Evolutionary conservation across 495 filamentous ascomycete species (phyloP).

Genomic region (Lentithecium fluviatile): DNA sequence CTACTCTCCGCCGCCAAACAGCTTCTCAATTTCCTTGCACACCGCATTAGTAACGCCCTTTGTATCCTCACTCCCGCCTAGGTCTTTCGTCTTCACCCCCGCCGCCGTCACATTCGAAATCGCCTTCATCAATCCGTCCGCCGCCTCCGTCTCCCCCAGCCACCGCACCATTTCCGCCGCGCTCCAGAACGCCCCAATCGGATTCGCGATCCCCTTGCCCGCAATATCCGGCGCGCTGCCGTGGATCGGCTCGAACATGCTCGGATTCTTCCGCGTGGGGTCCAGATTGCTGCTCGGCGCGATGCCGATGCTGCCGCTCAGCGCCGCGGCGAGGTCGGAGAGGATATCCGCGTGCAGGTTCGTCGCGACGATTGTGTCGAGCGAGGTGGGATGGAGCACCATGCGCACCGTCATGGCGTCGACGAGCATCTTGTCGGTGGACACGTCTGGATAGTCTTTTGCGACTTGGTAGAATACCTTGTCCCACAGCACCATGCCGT

Average conservation of each 20-base stretch:
- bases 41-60: slow-evolving; percentile 63
- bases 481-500: slow-evolving; percentile 49
- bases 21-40: slow-evolving; percentile 55
- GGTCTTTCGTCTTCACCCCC: slow-evolving; percentile 60
- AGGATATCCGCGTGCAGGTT: slow-evolving; percentile 48
- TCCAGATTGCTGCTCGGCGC: slow-evolving; percentile 64
- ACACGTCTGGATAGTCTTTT: slow-evolving; percentile 42
- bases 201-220: slow-evolving; percentile 70
- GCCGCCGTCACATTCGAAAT: slow-evolving; percentile 61
- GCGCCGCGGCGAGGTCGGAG: slow-evolving; percentile 50
- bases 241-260: slow-evolving; percentile 69
- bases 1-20: slow-evolving; percentile 27
- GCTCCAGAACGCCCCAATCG: slow-evolving; percentile 69
- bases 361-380: slow-evolving; percentile 48
- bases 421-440: slow-evolving; percentile 47
- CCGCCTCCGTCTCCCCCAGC: slow-evolving; percentile 59
- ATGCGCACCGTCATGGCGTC: slow-evolving; percentile 48
- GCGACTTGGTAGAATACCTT: slow-evolving; percentile 41
- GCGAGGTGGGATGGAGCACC: slow-evolving; percentile 41
- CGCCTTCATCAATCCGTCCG: slow-evolving; percentile 54
- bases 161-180: slow-evolving; percentile 67
- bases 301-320: slow-evolving; percentile 45
- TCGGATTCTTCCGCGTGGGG: slow-evolving; percentile 58
- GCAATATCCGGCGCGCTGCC: slow-evolving; percentile 71
- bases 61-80: slow-evolving; percentile 57